These are phyloP conservation scores for barley (Hordeum vulgare) DNA, from an alignment of 176 grass and related monocot species.

Conservation along the genomic window DNA sequence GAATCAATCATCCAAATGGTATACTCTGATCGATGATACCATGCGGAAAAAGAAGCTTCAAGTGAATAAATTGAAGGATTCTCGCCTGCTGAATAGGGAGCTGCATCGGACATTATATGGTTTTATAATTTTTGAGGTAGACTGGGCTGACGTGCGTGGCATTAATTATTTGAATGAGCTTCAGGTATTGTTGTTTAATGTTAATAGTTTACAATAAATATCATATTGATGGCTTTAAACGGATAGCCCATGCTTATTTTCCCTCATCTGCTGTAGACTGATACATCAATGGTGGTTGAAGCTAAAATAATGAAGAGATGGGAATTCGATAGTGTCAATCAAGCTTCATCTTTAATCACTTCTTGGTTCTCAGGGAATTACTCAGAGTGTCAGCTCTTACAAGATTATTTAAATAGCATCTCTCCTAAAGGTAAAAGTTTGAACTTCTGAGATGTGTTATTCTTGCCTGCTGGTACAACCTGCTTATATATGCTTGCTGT, in stretches of 20 bases:
- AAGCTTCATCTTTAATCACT: conserved; percentile 57
- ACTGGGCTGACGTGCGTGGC: conserved; percentile 74
- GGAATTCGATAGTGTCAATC: conserved; percentile 93
- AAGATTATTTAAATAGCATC: conserved; percentile 58
- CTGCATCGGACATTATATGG: conserved; percentile 83
- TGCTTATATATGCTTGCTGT: conserved; percentile 36
- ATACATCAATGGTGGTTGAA: conserved; percentile 84
- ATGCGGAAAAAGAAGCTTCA: conserved; percentile 71
- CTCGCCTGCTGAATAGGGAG: conserved; percentile 68
- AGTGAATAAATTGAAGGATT: conserved; percentile 85
- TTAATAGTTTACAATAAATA: background rate
- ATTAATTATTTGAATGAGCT: conserved; percentile 98
- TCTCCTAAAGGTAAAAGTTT: conserved; percentile 49
- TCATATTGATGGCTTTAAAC: background rate
- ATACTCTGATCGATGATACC: conserved; percentile 80
- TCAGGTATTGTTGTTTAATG: conserved; percentile 47
- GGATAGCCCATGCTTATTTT: background rate
- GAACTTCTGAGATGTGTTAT: conserved; percentile 4
- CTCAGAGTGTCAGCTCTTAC: conserved; percentile 49
- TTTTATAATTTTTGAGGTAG: conserved; percentile 93
- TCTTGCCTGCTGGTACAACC: conserved; percentile 13
- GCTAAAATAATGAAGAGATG: conserved; percentile 87
- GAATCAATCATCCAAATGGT: conserved; percentile 64
- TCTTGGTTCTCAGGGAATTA: conserved; percentile 66
- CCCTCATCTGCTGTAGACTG: conserved; percentile 50